These are phyloP conservation scores for Curvularia verruculosa DNA, from an alignment of 2,329 filamentous ascomycete species.

Conservation along the genomic window DNA sequence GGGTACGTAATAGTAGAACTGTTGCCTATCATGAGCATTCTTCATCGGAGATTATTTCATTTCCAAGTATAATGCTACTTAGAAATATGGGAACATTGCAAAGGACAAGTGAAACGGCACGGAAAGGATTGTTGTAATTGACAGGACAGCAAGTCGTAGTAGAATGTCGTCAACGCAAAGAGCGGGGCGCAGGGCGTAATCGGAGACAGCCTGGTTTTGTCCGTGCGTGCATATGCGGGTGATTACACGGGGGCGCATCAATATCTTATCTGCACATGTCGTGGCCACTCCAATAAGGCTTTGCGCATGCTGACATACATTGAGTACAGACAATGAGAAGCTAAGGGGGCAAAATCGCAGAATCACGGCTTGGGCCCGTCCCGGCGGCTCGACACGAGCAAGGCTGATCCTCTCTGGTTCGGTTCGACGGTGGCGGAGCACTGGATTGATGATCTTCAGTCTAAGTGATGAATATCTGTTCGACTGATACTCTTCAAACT, in stretches of 20 bases:
- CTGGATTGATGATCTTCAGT: neutral
- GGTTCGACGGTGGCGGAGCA: neutral
- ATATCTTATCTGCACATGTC: neutral
- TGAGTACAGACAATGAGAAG: neutral
- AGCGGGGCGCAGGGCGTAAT: neutral
- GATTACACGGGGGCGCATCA: neutral
- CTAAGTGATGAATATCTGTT: neutral
- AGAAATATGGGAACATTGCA: neutral
- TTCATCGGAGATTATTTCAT: neutral
- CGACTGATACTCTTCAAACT: neutral
- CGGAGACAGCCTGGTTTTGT: neutral
- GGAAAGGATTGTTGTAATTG: neutral
- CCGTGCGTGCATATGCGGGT: neutral
- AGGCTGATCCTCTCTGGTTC: neutral
- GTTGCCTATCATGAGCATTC: neutral
- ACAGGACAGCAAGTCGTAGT: neutral
- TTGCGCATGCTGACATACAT: neutral
- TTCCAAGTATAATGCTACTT: neutral
- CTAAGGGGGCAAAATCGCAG: neutral
- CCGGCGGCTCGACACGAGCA: neutral
- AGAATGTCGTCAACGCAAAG: neutral
- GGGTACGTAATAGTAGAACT: neutral
- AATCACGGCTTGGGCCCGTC: neutral
- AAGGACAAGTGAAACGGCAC: neutral
- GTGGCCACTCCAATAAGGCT: neutral